A percentile compares a stretch with the other conserved stretches of the same genome.
phyloP scores from a whole-genome alignment of 768 basidiomycete species.

The Chalciporus piperatus region DNA sequence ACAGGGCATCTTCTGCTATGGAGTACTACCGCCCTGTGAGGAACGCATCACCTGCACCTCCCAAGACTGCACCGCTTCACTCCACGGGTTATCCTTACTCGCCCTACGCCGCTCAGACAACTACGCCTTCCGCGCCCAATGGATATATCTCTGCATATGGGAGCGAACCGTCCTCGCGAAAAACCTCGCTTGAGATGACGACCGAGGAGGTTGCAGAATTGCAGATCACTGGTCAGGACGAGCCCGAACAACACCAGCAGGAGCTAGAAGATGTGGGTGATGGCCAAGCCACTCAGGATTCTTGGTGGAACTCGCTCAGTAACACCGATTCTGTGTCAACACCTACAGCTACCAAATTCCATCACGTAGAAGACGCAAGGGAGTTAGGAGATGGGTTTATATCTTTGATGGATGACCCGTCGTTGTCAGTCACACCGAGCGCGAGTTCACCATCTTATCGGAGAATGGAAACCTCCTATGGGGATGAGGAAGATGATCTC shows the following conservation, averaged over 20 bases:
- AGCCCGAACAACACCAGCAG: constrained; percentile 4
- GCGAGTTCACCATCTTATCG: constrained; percentile 8
- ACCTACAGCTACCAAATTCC: constrained; percentile 69
- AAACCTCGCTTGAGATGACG: constrained; percentile 31
- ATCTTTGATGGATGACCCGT: constrained; percentile 72
- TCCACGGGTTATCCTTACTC: constrained; percentile 29
- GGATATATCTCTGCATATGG: constrained; percentile 37
- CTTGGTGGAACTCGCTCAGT: constrained; percentile 64
- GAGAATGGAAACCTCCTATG: constrained; percentile 12
- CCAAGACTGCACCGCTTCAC: constrained; percentile 52
- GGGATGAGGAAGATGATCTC: constrained; percentile 80
- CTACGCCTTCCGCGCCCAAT: constrained; percentile 33
- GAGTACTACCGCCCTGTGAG: constrained; percentile 58
- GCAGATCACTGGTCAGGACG: neutral
- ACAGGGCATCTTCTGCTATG: constrained; percentile 76
- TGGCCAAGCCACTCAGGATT: constrained; percentile 37
- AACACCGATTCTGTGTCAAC: constrained; percentile 46
- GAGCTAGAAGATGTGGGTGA: constrained; percentile 23
- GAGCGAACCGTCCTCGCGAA: constrained; percentile 27
- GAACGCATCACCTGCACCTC: constrained; percentile 52
- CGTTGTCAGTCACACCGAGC: constrained; percentile 39
- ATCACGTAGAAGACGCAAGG: constrained; percentile 45
- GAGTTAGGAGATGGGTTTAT: constrained; percentile 63
- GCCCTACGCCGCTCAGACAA: constrained; percentile 27
- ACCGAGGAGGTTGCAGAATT: constrained; percentile 24